A percentile compares a stretch with the other conserved stretches of the same genome.
Conservation (phyloP, 2,329 filamentous ascomycete species). For the Stagonosporopsis cucurbitacearum region DNA sequence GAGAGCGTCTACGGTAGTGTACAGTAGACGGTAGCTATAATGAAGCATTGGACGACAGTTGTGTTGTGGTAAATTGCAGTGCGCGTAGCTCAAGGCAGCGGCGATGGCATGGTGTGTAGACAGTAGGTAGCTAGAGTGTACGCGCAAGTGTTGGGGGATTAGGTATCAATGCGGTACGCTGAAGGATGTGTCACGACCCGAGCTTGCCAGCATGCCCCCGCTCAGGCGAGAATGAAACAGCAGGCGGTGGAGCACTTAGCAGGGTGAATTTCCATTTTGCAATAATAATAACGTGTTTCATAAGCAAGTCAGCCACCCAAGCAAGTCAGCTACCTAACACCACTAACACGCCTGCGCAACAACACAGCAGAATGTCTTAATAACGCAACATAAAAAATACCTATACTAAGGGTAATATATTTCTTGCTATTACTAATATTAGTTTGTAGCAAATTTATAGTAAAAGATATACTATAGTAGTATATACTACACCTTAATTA, state of each 20-base stretch:
- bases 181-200: constrained; percentile 10
- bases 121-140: too few relatives aligned
- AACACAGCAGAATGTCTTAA: too few relatives aligned
- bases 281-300: too few relatives aligned
- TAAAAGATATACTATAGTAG: too few relatives aligned
- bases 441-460: too few relatives aligned
- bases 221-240: constrained; percentile 16
- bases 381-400: too few relatives aligned
- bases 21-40: constrained; percentile 6
- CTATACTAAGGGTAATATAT: too few relatives aligned
- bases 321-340: too few relatives aligned
- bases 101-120: background rate
- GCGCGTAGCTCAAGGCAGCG: constrained; percentile 4
- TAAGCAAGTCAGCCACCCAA: too few relatives aligned
- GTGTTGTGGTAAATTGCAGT: background rate
- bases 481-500: too few relatives aligned
- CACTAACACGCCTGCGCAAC: too few relatives aligned
- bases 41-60: constrained; percentile 30
- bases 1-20: constrained; percentile 18
- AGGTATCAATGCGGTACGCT: constrained; percentile 9
- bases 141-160: constrained; percentile 6
- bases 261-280: constrained; percentile 10
- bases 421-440: too few relatives aligned
- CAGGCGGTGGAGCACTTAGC: constrained; percentile 14
- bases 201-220: constrained; percentile 16